These are phyloP conservation scores for Coemansia sp. DNA, from an alignment of 192 early-diverging fungal genomes.

Conservation along the genomic window DNA sequence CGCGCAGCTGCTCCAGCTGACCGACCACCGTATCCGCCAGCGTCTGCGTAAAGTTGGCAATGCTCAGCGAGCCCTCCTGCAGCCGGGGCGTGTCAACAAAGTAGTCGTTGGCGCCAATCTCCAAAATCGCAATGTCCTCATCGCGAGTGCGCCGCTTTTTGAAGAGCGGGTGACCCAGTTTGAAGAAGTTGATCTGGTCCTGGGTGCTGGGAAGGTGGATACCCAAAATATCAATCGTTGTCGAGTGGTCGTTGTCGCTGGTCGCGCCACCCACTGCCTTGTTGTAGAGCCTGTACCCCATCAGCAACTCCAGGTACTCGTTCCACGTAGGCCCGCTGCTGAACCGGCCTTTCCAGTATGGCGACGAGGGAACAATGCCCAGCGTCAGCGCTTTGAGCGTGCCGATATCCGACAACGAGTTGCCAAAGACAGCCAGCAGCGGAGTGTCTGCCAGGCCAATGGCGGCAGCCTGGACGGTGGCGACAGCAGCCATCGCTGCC, in stretches of 20 bases:
- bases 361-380: conserved; percentile 9
- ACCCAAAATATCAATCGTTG: conserved; percentile 7
- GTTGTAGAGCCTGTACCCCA: conserved; percentile 21
- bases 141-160: conserved; percentile 1
- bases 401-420: conserved; percentile 31
- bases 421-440: conserved; percentile 22
- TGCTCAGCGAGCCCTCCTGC: not conserved
- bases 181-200: conserved; percentile 35
- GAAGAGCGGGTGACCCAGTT: conserved; percentile 16
- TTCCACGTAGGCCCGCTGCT: conserved; percentile 33
- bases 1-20: conserved; percentile 24
- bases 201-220: conserved; percentile 25
- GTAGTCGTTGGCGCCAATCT: conserved; percentile 29
- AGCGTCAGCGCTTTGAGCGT: conserved; percentile 25
- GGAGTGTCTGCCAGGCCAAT: conserved; percentile 1
- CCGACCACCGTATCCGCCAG: conserved; percentile 7
- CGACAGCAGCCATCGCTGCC: not conserved
- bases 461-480: conserved; percentile 3
- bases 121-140: conserved; percentile 19
- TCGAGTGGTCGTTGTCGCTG: conserved; percentile 9
- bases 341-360: conserved; percentile 36
- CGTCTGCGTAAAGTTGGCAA: conserved; percentile 7
- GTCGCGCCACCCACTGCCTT: conserved; percentile 31
- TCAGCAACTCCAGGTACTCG: conserved; percentile 18
- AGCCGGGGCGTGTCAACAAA: conserved; percentile 11